These are phyloP conservation scores for Hyphodiscus sp. DNA, from an alignment of 2,329 filamentous ascomycete genomes.

Conservation along the genomic window DNA sequence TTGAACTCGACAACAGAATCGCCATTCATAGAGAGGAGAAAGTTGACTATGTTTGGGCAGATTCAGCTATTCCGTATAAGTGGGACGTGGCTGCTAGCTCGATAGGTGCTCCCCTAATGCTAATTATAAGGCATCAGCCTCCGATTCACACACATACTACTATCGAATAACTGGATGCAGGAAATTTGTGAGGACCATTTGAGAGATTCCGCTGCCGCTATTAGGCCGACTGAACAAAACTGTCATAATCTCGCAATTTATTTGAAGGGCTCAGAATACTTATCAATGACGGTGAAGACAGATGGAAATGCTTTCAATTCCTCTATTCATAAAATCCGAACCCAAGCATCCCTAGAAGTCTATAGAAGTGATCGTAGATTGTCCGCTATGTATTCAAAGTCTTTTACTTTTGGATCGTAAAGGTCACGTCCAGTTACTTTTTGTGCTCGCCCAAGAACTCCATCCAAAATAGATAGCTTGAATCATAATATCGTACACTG, in stretches of 20 bases:
- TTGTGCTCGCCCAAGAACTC: not conserved
- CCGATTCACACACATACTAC: no score
- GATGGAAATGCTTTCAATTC: not conserved
- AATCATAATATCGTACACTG: conserved; percentile 3
- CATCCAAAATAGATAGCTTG: not conserved
- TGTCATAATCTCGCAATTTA: no score
- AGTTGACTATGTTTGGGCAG: no score
- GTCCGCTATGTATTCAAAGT: not conserved
- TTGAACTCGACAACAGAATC: no score
- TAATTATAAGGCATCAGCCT: no score
- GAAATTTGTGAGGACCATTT: not conserved
- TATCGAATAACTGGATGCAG: no score
- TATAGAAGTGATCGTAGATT: not conserved
- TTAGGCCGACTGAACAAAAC: no score
- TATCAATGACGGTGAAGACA: not conserved
- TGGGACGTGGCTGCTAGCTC: no score
- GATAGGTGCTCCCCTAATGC: no score
- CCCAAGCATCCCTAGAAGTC: not conserved
- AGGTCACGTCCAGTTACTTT: not conserved
- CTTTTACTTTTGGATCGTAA: not conserved
- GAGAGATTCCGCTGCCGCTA: not conserved
- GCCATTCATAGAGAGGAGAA: no score
- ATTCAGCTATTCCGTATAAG: no score
- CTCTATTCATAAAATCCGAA: not conserved
- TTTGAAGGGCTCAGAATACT: no score